Evolutionary conservation across 495 filamentous ascomycete genomes (phyloP), one percentile per base, ranked within the genome.

Genomic region (Aspergillus haitiensis): DNA sequence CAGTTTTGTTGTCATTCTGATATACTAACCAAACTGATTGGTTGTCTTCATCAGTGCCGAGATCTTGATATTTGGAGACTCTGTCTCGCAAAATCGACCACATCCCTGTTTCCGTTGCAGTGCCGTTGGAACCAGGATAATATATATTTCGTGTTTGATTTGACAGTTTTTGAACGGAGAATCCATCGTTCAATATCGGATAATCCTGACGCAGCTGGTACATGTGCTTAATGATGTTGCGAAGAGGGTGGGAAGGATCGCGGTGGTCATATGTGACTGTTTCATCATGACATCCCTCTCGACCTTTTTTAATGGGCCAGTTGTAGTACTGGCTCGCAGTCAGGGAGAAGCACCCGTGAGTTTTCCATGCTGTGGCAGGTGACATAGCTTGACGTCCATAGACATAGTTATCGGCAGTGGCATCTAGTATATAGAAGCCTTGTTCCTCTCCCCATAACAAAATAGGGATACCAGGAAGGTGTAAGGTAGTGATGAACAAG

Each of bases 371-470:
- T 0, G 81, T 83, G 3, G 82, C 75, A 6, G 87, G 82, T 9
- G 82, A 81, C 81, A 91, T 88, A 0, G 88, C 73, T 64, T 85
- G 82, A 52, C 88, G 83, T 7, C 88, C 88, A 63, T 83, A 90
- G 50, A 91, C 78, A 67, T 91, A 91, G 63, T 90, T 88, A 52
- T 71, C 66, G 15, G 86, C 87, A 3, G 85, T 85, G 53, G 82
- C 86, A 63, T 90, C 88, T 8, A 90, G 66, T 1, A 86, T 73
- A 51, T 91, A 89, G 34, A 87, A 84, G 2, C 75, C 83, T 66
- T 91, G 88, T 64, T 91, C 88, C 64, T 91, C 88, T 42, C 88
- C 88, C 79, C 84, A 91, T 12, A 84, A 67, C 12, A 89, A 64
- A 7, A 87, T 66, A 1, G 88, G 88, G 33, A 87, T 84, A 6